Percentiles rank a stretch among this genome's conserved stretches.
Conservation (phyloP, 164 flowering plant genomes). For the Buxus sempervirens region DNA sequence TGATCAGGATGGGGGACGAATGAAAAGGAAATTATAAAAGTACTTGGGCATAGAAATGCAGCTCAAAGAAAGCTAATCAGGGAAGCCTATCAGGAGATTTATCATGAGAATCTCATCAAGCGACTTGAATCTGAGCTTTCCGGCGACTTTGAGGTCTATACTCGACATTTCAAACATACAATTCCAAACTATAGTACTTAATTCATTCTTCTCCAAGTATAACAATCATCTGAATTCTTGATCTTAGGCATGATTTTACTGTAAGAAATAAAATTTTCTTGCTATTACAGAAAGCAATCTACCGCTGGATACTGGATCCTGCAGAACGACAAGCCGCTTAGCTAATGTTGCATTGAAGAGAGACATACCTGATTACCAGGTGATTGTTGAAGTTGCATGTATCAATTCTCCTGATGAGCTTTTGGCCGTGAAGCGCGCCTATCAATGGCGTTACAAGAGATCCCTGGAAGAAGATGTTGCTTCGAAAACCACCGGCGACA, state of each 20-base stretch:
- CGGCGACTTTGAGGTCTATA: constrained; percentile 49
- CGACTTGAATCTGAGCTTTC: constrained; percentile 46
- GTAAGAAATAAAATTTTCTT: too few relatives aligned
- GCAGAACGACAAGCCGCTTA: constrained; percentile 76
- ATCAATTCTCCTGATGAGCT: constrained; percentile 50
- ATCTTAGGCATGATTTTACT: too few relatives aligned
- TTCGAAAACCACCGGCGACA: constrained; percentile 56
- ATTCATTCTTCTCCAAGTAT: not conserved
- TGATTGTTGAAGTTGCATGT: constrained; percentile 57
- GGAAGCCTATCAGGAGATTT: constrained; percentile 41
- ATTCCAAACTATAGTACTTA: not conserved
- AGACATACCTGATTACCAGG: constrained; percentile 30
- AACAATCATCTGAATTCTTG: too few relatives aligned
- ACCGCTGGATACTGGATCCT: constrained; percentile 66
- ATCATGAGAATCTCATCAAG: constrained; percentile 44
- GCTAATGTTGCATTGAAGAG: constrained; percentile 52
- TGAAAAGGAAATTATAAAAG: constrained; percentile 38
- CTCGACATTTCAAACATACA: too few relatives aligned
- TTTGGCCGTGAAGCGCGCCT: constrained; percentile 57
- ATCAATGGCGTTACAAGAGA: constrained; percentile 57
- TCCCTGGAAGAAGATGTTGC: constrained; percentile 89
- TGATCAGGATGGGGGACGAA: constrained; percentile 52
- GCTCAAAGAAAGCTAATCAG: constrained; percentile 45
- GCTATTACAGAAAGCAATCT: constrained; percentile 38
- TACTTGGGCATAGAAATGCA: constrained; percentile 50